Evolutionary conservation across 1,284 basidiomycete genomes (phyloP).

Genomic region (Nidula niveotomentosa): DNA sequence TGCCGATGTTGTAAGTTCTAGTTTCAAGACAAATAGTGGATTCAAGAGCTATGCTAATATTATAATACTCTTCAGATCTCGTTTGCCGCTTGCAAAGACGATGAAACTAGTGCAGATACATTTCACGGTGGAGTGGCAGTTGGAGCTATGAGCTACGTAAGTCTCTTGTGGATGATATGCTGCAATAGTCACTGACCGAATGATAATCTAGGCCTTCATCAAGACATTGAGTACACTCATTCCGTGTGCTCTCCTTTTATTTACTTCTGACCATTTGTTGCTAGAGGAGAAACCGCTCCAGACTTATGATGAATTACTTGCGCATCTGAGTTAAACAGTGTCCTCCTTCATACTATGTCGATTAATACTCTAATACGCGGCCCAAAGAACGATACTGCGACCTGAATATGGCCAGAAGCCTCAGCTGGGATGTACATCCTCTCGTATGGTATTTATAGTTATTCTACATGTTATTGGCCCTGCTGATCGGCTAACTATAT

Average conservation of each 20-base stretch:
- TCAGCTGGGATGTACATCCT: constrained; percentile 1
- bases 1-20: constrained; percentile 3
- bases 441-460: not conserved
- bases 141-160: constrained; percentile 26
- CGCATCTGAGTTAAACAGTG: constrained; percentile 12
- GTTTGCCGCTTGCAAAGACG: constrained; percentile 24
- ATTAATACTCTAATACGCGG: not conserved
- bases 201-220: constrained; percentile 16
- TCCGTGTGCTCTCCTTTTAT: not conserved
- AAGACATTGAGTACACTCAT: constrained; percentile 14
- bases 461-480: not conserved
- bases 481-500: not conserved
- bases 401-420: not conserved
- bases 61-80: constrained; percentile 15
- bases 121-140: constrained; percentile 21
- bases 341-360: not conserved
- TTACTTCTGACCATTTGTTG: not conserved
- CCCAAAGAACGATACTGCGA: not conserved
- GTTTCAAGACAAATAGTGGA: not conserved
- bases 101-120: constrained; percentile 25
- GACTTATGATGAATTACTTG: constrained; percentile 19
- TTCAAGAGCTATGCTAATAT: not conserved
- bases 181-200: not conserved
- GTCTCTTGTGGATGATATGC: constrained; percentile 1
- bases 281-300: constrained; percentile 16